A percentile compares a stretch with the other conserved stretches of the same genome.
phyloP scores from a whole-genome alignment of 208 protist genomes.

The Trypanosoma brucei region DNA sequence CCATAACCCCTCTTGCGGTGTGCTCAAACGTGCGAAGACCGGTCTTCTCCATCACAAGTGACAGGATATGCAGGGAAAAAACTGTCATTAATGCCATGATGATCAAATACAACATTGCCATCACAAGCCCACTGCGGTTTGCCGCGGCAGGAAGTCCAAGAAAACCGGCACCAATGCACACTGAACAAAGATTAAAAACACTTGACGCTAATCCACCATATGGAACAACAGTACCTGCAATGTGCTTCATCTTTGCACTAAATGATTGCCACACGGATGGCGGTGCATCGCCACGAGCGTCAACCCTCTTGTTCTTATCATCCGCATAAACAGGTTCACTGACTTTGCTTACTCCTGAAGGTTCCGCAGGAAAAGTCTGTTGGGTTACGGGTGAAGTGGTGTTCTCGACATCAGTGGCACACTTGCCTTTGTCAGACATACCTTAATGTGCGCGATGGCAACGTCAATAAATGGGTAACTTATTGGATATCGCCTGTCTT shows the following conservation, averaged over 20 bases:
- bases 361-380: too few relatives aligned
- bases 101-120: slow-evolving; percentile 57
- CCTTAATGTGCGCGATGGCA: too few relatives aligned
- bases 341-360: too few relatives aligned
- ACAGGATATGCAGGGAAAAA: slow-evolving; percentile 56
- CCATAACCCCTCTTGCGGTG: slow-evolving; percentile 40
- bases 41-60: slow-evolving; percentile 45
- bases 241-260: not conserved
- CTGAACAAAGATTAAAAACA: slow-evolving; percentile 30
- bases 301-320: not conserved
- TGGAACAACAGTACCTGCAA: slow-evolving; percentile 6
- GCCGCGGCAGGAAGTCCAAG: slow-evolving; percentile 35
- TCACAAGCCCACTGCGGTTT: slow-evolving; percentile 24
- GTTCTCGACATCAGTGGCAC: too few relatives aligned
- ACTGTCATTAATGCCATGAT: slow-evolving; percentile 47
- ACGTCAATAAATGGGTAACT: too few relatives aligned
- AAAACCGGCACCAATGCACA: slow-evolving; percentile 38
- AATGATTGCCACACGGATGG: not conserved
- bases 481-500: too few relatives aligned
- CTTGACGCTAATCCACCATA: slow-evolving; percentile 17
- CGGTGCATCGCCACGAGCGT: not conserved
- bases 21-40: slow-evolving; percentile 50
- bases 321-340: too few relatives aligned
- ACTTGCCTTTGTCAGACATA: too few relatives aligned
- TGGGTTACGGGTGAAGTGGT: too few relatives aligned